Evolutionary conservation across 208 protist species (phyloP), one percentile per base, ranked within the genome.

Genomic region (Crithidia fasciculata): DNA sequence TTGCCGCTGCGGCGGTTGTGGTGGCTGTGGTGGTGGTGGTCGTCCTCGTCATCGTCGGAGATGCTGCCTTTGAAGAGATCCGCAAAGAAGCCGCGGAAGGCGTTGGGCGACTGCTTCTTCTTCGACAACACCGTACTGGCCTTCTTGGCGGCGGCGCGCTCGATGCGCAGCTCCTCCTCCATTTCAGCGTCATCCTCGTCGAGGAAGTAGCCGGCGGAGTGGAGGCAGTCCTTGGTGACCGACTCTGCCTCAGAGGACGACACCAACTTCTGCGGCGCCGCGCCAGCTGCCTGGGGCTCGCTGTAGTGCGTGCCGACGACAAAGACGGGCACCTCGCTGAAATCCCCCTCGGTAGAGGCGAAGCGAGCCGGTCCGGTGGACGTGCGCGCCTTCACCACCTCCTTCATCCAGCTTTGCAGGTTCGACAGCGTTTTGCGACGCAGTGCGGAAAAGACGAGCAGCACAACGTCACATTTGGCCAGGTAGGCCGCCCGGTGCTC

Each of bases 381-480:
- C 16, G 55, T 45, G 13, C 85, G 82, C 15, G 71, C 80, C 50
- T 75, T 37, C 44, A 71, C 43, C 40, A 86, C 81, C 76, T 88
- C 84, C 49, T 78, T 59, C 54, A 76, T 73, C 69, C 75, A 81
- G 16, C 69, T 47, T 10, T 57, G 58, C 49, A 91, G 66, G 57
- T 69, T 74, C 19, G 61, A 40, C 18, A 92, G 69, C 15, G 83
- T 84, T 18, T 85, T 53, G 54, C 49, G 82, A 57, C 83, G 70
- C 12, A 65, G 80, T 10, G 77, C 83, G 13, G 85, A 89, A 79
- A 91, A 95, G n/a, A 95, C 77, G 60, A 95, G 66, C 2, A 95
- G 37, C 13, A 91, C 62, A 2, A 84, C 72, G 57, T 88, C 78
- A 36, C 87, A 89, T 44, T 63, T 82, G 6, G 76, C 53, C 28